Conservation (phyloP, 2,329 filamentous ascomycete species). For the Penicillium sp. region DNA sequence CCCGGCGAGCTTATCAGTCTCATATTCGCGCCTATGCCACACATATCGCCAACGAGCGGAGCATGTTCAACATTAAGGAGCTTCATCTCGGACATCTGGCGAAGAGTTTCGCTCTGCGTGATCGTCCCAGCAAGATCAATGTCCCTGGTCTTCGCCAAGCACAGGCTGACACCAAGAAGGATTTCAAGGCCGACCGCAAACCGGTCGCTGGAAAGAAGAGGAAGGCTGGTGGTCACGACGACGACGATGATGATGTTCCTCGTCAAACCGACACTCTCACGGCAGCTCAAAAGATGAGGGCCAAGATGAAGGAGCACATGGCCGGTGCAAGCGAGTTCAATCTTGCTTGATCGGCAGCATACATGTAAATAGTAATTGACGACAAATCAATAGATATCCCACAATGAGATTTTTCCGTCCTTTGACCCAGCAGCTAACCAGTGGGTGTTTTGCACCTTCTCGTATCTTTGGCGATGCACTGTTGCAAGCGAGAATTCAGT, state of each 20-base stretch:
- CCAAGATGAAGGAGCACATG: conserved; percentile 46
- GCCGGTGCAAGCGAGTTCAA: conserved; percentile 51
- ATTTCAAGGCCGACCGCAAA: conserved; percentile 40
- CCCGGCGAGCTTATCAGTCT: conserved; percentile 76
- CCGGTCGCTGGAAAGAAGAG: conserved; percentile 31
- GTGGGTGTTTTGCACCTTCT: conserved; percentile 61
- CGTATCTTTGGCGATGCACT: conserved; percentile 56
- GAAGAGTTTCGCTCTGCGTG: conserved; percentile 83
- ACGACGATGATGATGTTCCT: too few relatives aligned
- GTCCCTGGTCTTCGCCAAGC: conserved; percentile 44
- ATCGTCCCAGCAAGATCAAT: conserved; percentile 73
- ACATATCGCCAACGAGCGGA: conserved; percentile 73
- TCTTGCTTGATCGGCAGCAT: conserved; percentile 45
- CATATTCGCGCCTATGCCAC: conserved; percentile 93
- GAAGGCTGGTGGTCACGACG: conserved; percentile 34
- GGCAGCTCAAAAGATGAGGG: conserved; percentile 47
- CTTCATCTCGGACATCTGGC: conserved; percentile 87
- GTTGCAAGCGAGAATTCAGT: conserved; percentile 38
- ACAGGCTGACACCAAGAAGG: conserved; percentile 40
- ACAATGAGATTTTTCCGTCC: conserved; percentile 88
- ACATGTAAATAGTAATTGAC: too few relatives aligned
- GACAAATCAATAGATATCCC: conserved; percentile 77
- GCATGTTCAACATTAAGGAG: conserved; percentile 82
- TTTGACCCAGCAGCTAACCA: conserved; percentile 89
- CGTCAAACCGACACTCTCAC: too few relatives aligned